Conservation (phyloP, 305 asterid genomes). For the Fraxinus nigra region DNA sequence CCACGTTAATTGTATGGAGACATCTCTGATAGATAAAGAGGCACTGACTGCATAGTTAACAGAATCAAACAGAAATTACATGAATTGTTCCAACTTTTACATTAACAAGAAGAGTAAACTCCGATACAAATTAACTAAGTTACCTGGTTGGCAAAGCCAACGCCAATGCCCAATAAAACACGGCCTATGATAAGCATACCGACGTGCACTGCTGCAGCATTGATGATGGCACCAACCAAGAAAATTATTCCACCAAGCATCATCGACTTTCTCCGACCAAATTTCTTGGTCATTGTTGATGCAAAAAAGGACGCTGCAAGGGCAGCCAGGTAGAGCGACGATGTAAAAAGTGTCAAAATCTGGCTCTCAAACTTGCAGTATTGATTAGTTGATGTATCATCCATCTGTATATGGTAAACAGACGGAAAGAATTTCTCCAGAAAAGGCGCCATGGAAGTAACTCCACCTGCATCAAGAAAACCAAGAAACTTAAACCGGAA, state of each 20-base stretch:
- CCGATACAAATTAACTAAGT: neutral
- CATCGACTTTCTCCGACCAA: slow-evolving; percentile 10
- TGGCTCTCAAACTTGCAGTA: slow-evolving; percentile 21
- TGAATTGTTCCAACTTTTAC: neutral
- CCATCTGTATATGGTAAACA: neutral
- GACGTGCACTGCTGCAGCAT: neutral
- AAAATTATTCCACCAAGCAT: slow-evolving; percentile 15
- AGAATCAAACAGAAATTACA: neutral
- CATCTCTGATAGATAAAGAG: slow-evolving; percentile 22
- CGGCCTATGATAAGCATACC: slow-evolving; percentile 21
- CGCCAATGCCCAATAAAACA: slow-evolving; percentile 17
- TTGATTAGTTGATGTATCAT: neutral
- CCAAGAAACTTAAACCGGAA: neutral
- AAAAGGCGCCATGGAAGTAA: slow-evolving; percentile 22
- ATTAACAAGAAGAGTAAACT: neutral
- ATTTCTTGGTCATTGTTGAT: slow-evolving; percentile 11
- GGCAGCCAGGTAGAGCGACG: slow-evolving; percentile 15
- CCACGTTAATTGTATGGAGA: slow-evolving; percentile 18
- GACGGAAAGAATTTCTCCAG: slow-evolving; percentile 17
- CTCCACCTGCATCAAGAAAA: slow-evolving; percentile 14
- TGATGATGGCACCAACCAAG: slow-evolving; percentile 10
- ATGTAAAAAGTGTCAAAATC: slow-evolving; percentile 4
- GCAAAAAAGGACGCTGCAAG: slow-evolving; percentile 11
- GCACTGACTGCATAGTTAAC: slow-evolving; percentile 3
- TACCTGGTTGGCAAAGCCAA: slow-evolving; percentile 27